Conservation (phyloP, 2,329 filamentous ascomycete genomes). For the Akanthomyces lecanii region DNA sequence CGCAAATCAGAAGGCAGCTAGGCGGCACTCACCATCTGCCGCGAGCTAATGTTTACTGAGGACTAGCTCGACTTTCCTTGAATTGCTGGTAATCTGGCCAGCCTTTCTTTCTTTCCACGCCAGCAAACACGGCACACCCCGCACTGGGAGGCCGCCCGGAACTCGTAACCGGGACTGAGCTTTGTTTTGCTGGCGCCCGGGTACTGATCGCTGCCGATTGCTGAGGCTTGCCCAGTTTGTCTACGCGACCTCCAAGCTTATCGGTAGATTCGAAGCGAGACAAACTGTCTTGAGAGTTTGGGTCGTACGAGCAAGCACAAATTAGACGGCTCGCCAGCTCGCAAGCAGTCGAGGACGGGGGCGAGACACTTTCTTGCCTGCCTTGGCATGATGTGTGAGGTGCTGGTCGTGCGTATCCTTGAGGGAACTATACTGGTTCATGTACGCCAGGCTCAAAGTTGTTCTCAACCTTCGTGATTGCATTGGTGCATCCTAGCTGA, state of each 20-base stretch:
- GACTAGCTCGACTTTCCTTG: neutral
- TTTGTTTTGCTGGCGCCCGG: neutral
- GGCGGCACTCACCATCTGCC: neutral
- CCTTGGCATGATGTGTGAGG: neutral
- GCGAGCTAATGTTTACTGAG: neutral
- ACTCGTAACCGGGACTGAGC: neutral
- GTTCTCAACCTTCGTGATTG: neutral
- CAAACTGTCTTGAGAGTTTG: neutral
- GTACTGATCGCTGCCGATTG: neutral
- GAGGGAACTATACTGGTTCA: neutral
- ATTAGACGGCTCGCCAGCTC: neutral
- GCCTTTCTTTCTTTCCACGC: neutral
- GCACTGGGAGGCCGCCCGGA: slow-evolving; percentile 13
- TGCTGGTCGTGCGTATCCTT: neutral
- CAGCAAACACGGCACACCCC: neutral
- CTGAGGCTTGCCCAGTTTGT: neutral
- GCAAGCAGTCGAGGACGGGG: neutral
- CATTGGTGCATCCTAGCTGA: neutral
- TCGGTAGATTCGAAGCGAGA: neutral
- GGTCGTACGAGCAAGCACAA: neutral
- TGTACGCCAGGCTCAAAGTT: too few species aligned
- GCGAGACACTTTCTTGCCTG: neutral
- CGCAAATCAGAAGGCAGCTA: neutral
- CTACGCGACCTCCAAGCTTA: neutral
- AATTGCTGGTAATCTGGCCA: neutral